These are phyloP conservation scores for Posidonia oceanica DNA, from an alignment of 116 monocot species.

Conservation along the genomic window DNA sequence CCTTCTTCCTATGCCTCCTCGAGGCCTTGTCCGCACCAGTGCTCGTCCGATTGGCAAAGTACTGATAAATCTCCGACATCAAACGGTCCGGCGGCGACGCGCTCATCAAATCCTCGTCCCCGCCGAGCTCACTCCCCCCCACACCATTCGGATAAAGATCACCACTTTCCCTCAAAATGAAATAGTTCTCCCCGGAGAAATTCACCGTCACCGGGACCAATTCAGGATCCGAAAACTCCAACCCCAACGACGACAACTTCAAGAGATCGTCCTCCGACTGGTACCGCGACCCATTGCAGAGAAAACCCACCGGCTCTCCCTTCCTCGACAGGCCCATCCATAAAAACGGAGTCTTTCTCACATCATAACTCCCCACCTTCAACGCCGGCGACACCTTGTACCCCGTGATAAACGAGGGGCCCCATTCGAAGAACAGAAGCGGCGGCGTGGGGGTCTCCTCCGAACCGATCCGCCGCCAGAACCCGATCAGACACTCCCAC, in stretches of 20 bases:
- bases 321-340: slow-evolving; percentile 57
- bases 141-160: not conserved
- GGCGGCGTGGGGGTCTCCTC: slow-evolving; percentile 12
- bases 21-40: slow-evolving; percentile 39
- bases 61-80: slow-evolving; percentile 70
- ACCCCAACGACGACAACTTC: slow-evolving; percentile 9
- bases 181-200: slow-evolving; percentile 62
- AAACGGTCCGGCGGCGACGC: slow-evolving; percentile 58
- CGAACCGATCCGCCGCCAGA: slow-evolving; percentile 80
- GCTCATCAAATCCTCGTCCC: slow-evolving; percentile 14
- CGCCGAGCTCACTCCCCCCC: slow-evolving; percentile 12
- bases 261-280: slow-evolving; percentile 3
- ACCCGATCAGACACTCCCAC: slow-evolving; percentile 70
- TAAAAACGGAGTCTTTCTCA: slow-evolving; percentile 62
- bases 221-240: slow-evolving; percentile 13
- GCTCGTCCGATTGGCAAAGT: slow-evolving; percentile 85
- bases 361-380: slow-evolving; percentile 26
- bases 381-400: slow-evolving; percentile 49
- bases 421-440: slow-evolving; percentile 85
- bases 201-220: slow-evolving; percentile 44
- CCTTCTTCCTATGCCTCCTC: slow-evolving; percentile 68
- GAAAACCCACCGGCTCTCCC: slow-evolving; percentile 25
- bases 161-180: slow-evolving; percentile 49
- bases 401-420: slow-evolving; percentile 45
- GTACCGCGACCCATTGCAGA: slow-evolving; percentile 13